Percentiles rank a stretch among this genome's conserved stretches.
Evolutionary conservation across 2,329 filamentous ascomycete genomes (phyloP).

Genomic region (Rhynchosporium agropyri): DNA sequence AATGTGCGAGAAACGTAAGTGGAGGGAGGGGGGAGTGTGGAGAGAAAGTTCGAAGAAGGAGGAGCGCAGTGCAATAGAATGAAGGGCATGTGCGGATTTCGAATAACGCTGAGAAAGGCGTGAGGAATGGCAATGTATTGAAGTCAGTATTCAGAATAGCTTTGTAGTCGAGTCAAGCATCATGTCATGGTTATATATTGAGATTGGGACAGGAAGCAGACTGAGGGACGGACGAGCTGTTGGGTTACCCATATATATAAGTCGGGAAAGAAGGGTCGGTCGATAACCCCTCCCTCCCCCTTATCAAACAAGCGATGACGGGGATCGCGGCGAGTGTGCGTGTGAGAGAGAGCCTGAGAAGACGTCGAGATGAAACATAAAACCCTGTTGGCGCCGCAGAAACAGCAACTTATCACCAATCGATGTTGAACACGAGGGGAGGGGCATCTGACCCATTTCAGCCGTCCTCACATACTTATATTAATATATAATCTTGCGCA

Average conservation of each 20-base stretch:
- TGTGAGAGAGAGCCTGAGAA: neutral
- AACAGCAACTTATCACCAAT: constrained; percentile 33
- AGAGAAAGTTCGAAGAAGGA: constrained; percentile 17
- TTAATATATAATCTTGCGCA: neutral
- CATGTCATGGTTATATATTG: neutral
- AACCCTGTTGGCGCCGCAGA: constrained; percentile 33
- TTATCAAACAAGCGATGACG: constrained; percentile 29
- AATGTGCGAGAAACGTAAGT: constrained; percentile 35
- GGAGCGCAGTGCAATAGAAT: constrained; percentile 15
- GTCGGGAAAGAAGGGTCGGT: constrained; percentile 9
- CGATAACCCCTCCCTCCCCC: constrained; percentile 25
- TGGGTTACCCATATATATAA: constrained; percentile 22
- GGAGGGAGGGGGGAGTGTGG: constrained; percentile 22
- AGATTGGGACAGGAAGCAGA: neutral
- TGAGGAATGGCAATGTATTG: constrained; percentile 18
- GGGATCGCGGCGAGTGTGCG: constrained; percentile 15
- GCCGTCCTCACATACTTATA: constrained; percentile 12
- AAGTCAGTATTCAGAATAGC: constrained; percentile 20
- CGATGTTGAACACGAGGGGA: constrained; percentile 36
- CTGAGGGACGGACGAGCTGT: too few species aligned
- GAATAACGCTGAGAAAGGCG: neutral
- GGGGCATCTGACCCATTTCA: constrained; percentile 31
- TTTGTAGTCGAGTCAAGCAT: constrained; percentile 6
- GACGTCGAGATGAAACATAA: constrained; percentile 29
- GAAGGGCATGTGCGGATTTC: constrained; percentile 13